phyloP scores from a whole-genome alignment of 208 protist genomes.

The Endotrypanum monterogeii region DNA sequence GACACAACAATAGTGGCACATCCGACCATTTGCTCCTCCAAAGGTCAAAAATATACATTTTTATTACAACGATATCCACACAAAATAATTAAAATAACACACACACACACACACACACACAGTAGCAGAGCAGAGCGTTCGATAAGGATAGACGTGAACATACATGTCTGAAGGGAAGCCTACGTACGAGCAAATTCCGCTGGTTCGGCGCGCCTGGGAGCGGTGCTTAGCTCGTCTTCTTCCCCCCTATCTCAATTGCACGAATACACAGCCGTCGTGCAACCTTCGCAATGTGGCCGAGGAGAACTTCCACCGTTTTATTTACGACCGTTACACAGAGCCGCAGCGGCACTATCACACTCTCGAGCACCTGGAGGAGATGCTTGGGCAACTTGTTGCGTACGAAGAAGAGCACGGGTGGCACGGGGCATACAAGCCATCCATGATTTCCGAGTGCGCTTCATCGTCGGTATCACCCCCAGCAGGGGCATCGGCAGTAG shows the following conservation, averaged over 20 bases:
- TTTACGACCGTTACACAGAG: slow-evolving; percentile 55
- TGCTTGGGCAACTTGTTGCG: slow-evolving; percentile 34
- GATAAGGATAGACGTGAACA: neutral
- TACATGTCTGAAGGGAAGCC: slow-evolving; percentile 1
- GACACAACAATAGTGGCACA: neutral
- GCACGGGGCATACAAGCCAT: slow-evolving; percentile 18
- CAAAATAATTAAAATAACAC: neutral
- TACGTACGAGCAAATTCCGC: slow-evolving; percentile 1
- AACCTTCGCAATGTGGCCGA: neutral
- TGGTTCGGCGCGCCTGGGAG: slow-evolving; percentile 30
- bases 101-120: neutral
- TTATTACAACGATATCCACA: too few species aligned
- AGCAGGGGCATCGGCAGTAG: neutral
- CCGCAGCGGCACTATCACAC: slow-evolving; percentile 79
- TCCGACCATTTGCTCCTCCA: too few species aligned
- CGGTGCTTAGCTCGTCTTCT: slow-evolving; percentile 30
- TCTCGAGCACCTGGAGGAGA: slow-evolving; percentile 59
- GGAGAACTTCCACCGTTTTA: slow-evolving; percentile 11
- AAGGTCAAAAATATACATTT: too few species aligned
- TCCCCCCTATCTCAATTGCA: neutral
- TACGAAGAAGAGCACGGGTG: slow-evolving; percentile 27
- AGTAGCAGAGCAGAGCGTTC: neutral
- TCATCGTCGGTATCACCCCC: neutral
- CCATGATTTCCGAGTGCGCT: neutral
- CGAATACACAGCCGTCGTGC: neutral